Base-by-base conservation (phyloP, 306 rosid genomes). In the Begonia peltatifolia region DNA sequence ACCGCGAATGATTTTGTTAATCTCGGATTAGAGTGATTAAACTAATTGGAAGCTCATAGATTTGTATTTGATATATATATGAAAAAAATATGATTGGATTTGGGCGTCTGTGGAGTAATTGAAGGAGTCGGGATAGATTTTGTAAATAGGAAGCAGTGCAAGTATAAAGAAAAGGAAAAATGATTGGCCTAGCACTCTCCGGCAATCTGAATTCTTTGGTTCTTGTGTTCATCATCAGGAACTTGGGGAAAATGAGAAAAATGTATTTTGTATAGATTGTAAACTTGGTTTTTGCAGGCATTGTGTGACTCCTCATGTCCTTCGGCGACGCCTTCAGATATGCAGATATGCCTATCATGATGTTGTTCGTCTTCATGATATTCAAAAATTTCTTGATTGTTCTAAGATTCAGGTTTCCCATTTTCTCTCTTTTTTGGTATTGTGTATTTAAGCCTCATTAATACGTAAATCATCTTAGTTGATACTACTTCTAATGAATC, bases 191-290 rank as follows among this genome's bases (percentile, higher is more conserved):
- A 66, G 53, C 43, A 68, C 71, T 61, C 80, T 89, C 30, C 57
- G 85, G 69, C 63, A 62, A 41, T 51, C 76, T 57, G 64, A 66
- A 55, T 78, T 78, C 76, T 89, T 79, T 56, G 78, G 86, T 38
- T 70, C 83, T 15, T 89, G 97, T 54, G 73, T 58, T 63, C 74
- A 68, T 69, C 97, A 89, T 59, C 75, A 41, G 30, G 78, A 74
- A 41, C 64, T 76, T 65, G 66, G 84, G 18, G 77, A 83, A 52
- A 84, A 72, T 18, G 95, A 85, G 73, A 80, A 60, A 71, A 90
- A 90, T 54, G 70, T 73, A 13, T 90, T 80, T 59, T 90, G 97
- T 63, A 63, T 90, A 65, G 95, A 85, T 41, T 90, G 97, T 65
- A 68, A 53, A 12, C 48, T 71, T 58, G 79, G 76, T 25, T 52